Evolutionary conservation across 768 basidiomycete genomes (phyloP).

Genomic region (Sporobolomyces pararoseus): DNA sequence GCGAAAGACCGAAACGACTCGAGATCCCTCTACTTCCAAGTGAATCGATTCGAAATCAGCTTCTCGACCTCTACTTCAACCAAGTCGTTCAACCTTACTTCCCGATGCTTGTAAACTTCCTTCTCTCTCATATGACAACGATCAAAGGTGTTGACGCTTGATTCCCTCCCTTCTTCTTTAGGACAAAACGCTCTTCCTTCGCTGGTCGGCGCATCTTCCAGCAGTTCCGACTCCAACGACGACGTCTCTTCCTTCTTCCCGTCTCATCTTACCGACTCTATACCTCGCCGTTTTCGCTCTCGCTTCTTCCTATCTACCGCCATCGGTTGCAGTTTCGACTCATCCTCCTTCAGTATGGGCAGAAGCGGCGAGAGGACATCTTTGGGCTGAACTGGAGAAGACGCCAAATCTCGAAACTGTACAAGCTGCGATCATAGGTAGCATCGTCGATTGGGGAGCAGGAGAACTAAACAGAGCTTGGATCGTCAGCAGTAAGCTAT

Average conservation of each 20-base stretch:
- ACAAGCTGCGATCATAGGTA: conserved; percentile 12
- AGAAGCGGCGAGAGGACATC: conserved; percentile 17
- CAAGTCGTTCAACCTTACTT: conserved; percentile 34
- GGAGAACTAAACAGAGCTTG: conserved; percentile 31
- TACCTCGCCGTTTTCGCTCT: conserved; percentile 36
- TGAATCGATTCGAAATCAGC: conserved; percentile 23
- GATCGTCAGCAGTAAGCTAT: conserved; percentile 29
- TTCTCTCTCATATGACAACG: too few species aligned
- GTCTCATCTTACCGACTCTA: conserved; percentile 20
- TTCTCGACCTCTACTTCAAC: conserved; percentile 39
- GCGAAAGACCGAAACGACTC: background rate
- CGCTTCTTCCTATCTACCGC: conserved; percentile 22
- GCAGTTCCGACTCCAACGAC: conserved; percentile 1
- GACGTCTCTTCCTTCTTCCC: background rate
- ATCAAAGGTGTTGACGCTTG: too few species aligned
- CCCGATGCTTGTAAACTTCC: conserved; percentile 36
- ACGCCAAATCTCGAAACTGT: conserved; percentile 13
- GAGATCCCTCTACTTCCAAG: conserved; percentile 12
- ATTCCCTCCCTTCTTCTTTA: background rate
- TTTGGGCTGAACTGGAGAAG: conserved; percentile 9
- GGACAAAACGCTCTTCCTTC: conserved; percentile 37
- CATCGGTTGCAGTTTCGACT: background rate
- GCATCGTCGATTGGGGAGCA: conserved; percentile 25
- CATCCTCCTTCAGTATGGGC: conserved; percentile 14
- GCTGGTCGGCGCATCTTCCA: conserved; percentile 38